These are phyloP conservation scores for Ustanciosporium gigantosporum DNA, from an alignment of 1,284 basidiomycete species.

Conservation along the genomic window DNA sequence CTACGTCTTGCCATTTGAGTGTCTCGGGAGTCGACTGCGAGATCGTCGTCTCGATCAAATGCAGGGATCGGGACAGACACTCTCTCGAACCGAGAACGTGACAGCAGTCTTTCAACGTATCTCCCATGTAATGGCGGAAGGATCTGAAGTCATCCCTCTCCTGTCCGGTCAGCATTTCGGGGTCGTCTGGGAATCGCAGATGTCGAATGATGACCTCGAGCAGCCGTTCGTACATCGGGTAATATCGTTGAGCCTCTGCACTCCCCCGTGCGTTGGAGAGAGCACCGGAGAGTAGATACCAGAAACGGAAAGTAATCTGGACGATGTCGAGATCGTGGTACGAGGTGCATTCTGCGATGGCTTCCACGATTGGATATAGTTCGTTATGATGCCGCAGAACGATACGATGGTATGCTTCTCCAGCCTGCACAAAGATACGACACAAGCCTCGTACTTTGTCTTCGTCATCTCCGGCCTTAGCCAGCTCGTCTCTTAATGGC, in stretches of 20 bases:
- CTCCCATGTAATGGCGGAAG: conserved; percentile 97
- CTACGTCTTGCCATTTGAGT: conserved; percentile 88
- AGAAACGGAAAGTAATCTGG: conserved; percentile 96
- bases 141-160: conserved; percentile 91
- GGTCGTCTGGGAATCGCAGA: conserved; percentile 81
- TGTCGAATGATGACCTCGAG: conserved; percentile 87
- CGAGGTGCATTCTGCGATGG: conserved; percentile 89
- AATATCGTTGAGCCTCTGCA: conserved; percentile 65
- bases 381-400: conserved; percentile 84
- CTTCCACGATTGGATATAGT: conserved; percentile 90
- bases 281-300: conserved; percentile 70
- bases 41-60: conserved; percentile 77
- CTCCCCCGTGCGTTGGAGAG: conserved; percentile 65
- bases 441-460: conserved; percentile 89
- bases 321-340: conserved; percentile 95
- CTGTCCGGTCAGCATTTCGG: conserved; percentile 73
- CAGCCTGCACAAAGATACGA: conserved; percentile 90
- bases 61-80: conserved; percentile 80
- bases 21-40: conserved; percentile 61
- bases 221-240: conserved; percentile 80
- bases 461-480: conserved; percentile 66
- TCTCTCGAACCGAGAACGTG: conserved; percentile 84
- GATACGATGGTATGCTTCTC: conserved; percentile 90
- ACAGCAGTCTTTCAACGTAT: conserved; percentile 98
- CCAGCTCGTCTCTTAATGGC: conserved; percentile 41